These are phyloP conservation scores for Forsythia suspensa DNA, from an alignment of 257 asterid genomes.

Conservation along the genomic window DNA sequence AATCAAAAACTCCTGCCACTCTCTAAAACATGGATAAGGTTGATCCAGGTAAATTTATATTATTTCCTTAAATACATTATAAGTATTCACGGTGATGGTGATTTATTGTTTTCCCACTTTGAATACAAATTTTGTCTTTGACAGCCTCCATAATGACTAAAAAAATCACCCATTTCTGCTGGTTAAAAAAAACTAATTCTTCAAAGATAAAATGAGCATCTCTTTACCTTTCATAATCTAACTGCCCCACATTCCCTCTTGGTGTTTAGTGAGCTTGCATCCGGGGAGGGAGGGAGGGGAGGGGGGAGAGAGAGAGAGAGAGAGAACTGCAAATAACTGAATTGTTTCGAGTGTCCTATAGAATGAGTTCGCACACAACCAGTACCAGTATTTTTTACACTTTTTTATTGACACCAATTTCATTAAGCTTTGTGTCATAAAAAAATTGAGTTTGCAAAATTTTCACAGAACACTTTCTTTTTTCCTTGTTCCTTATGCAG, in stretches of 20 bases:
- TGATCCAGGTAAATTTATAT: background rate
- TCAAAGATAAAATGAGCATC: background rate
- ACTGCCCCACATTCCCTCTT: background rate
- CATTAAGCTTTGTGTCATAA: background rate
- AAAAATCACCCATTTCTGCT: background rate
- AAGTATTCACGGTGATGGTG: background rate
- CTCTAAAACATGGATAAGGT: background rate
- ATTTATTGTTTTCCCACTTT: background rate
- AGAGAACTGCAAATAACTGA: background rate
- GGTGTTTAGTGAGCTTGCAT: background rate
- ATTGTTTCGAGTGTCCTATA: background rate
- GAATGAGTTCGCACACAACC: background rate
- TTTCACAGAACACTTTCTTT: background rate
- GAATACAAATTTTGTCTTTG: background rate
- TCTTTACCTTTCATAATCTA: background rate
- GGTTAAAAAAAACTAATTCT: background rate
- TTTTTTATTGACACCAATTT: background rate
- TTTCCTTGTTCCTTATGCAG: constrained; percentile 37
- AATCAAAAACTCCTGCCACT: background rate
- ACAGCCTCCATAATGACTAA: background rate
- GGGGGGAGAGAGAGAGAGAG: too few relatives aligned
- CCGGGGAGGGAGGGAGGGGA: too few relatives aligned
- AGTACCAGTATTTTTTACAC: background rate
- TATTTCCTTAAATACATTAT: background rate
- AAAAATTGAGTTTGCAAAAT: background rate